phyloP scores from a whole-genome alignment of 371 early-diverging fungal genomes.

The Rhizopus sp. region DNA sequence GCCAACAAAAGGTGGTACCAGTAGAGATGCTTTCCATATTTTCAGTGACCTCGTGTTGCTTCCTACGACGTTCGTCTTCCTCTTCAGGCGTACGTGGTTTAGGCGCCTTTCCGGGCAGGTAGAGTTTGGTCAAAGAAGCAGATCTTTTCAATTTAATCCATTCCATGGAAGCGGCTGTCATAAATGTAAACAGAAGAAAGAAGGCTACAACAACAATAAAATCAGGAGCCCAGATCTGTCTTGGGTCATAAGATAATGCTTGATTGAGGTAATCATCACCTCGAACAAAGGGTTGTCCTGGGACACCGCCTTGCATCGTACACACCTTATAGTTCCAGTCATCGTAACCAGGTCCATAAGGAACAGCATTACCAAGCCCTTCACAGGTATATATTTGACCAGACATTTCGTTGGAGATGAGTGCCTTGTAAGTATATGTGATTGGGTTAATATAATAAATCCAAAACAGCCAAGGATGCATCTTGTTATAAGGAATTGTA shows the following conservation, averaged over 20 bases:
- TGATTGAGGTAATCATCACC: constrained; percentile 66
- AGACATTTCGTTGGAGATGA: constrained; percentile 72
- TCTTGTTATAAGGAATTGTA: constrained; percentile 58
- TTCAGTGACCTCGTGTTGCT: constrained; percentile 23
- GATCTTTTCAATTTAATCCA: constrained; percentile 39
- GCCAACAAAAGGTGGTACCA: constrained; percentile 61
- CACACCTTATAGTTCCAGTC: constrained; percentile 62
- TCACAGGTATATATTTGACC: constrained; percentile 59
- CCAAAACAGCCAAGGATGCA: constrained; percentile 74
- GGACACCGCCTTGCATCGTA: constrained; percentile 56
- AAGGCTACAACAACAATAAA: constrained; percentile 31
- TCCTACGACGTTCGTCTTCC: constrained; percentile 26
- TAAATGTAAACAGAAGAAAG: constrained; percentile 45
- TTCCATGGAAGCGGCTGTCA: constrained; percentile 50
- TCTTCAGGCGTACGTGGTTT: constrained; percentile 26
- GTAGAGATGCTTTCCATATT: constrained; percentile 37
- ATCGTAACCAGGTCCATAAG: constrained; percentile 55
- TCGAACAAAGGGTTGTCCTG: constrained; percentile 50
- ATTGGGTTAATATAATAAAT: constrained; percentile 75
- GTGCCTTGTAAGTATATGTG: constrained; percentile 67
- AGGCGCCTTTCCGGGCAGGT: constrained; percentile 36
- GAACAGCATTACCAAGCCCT: constrained; percentile 43
- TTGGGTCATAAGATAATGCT: constrained; percentile 42
- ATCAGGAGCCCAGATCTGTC: constrained; percentile 36
- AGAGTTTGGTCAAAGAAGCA: constrained; percentile 51